Conservation (phyloP, 768 basidiomycete species). For the Cantharellus cinnabarinus region DNA sequence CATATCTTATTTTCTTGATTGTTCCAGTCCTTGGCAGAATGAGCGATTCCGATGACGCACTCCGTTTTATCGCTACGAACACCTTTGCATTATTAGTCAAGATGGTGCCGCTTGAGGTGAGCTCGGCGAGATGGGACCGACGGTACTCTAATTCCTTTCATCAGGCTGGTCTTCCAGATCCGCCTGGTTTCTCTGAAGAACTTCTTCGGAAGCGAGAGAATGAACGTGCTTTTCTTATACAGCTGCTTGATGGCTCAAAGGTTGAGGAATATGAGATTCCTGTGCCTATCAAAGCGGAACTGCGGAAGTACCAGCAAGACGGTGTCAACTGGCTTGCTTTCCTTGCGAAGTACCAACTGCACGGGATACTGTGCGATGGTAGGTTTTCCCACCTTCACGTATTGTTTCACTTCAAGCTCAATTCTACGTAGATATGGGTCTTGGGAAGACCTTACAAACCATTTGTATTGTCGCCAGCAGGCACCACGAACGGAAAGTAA, state of each 20-base stretch:
- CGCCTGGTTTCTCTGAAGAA: slow-evolving; percentile 76
- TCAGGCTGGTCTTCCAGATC: slow-evolving; percentile 91
- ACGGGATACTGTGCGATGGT: slow-evolving; percentile 97
- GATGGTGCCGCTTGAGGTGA: slow-evolving; percentile 92
- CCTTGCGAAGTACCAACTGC: slow-evolving; percentile 90
- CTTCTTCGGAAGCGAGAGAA: slow-evolving; percentile 66
- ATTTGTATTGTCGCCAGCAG: slow-evolving; percentile 94
- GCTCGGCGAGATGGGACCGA: not conserved
- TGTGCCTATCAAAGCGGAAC: slow-evolving; percentile 72
- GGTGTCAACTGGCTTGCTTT: slow-evolving; percentile 99
- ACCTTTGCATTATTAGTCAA: slow-evolving; percentile 94
- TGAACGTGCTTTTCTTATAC: slow-evolving; percentile 80
- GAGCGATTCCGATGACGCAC: slow-evolving; percentile 85
- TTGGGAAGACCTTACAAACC: slow-evolving; percentile 93
- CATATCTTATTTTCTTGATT: slow-evolving; percentile 91
- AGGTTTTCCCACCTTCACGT: slow-evolving; percentile 10
- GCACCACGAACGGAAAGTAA: slow-evolving; percentile 66
- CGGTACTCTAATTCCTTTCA: not conserved
- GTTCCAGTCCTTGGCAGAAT: slow-evolving; percentile 92
- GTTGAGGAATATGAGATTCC: slow-evolving; percentile 81
- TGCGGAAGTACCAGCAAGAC: slow-evolving; percentile 95
- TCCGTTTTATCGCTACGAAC: slow-evolving; percentile 86
- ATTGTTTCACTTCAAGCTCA: slow-evolving; percentile 3
- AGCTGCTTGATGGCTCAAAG: slow-evolving; percentile 86
- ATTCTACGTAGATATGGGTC: slow-evolving; percentile 67